Percentiles rank a stretch among this genome's conserved stretches.
Conservation (phyloP, 2,329 filamentous ascomycete species). For the Ophiocordyceps camponoti-floridani region DNA sequence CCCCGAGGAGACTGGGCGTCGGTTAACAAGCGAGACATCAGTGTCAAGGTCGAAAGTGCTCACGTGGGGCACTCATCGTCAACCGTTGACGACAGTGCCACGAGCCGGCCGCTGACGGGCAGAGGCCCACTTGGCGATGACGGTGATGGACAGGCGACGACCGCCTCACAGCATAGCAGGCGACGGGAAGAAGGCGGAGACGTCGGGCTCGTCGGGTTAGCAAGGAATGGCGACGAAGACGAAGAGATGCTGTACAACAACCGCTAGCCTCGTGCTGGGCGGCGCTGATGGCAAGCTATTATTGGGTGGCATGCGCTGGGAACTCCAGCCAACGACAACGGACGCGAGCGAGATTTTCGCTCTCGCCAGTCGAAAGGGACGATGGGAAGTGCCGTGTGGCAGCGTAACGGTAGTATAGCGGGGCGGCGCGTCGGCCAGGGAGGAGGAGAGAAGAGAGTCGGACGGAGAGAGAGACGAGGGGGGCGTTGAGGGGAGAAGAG, state of each 20-base stretch:
- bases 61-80: conserved; percentile 3
- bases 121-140: not conserved
- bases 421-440: not conserved
- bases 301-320: conserved; percentile 1
- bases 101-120: not conserved
- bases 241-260: conserved; percentile 1
- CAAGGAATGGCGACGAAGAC: not conserved
- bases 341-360: not conserved
- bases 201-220: conserved; percentile 1
- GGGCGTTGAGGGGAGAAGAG: not conserved
- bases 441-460: not conserved
- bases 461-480: not conserved
- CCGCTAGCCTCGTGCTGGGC: not conserved
- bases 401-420: no score
- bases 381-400: no score
- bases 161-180: conserved; percentile 4
- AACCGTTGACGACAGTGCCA: not conserved
- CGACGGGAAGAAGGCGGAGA: not conserved
- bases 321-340: no score
- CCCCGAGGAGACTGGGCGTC: conserved; percentile 25
- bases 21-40: not conserved
- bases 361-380: no score
- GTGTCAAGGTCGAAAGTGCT: not conserved
- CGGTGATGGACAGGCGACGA: not conserved
- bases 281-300: not conserved